phyloP scores from a whole-genome alignment of 768 basidiomycete genomes.

The Hortiboletus flavorubellus region DNA sequence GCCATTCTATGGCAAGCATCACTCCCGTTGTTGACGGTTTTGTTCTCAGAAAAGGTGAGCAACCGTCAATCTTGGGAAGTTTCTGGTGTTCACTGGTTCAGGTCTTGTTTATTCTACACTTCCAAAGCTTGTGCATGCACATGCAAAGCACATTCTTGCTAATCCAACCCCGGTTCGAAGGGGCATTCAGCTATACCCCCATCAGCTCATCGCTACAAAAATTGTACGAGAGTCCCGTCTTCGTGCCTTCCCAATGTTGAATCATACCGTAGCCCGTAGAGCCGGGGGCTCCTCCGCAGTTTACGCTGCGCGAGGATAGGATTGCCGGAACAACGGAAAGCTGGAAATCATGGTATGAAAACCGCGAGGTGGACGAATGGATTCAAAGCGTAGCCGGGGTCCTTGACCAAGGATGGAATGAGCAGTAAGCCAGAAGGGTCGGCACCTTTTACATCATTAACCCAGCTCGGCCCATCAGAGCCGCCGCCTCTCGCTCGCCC shows the following conservation, averaged over 20 bases:
- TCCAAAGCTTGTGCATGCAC: constrained; percentile 76
- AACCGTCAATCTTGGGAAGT: not conserved
- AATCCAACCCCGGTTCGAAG: constrained; percentile 46
- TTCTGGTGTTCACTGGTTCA: constrained; percentile 28
- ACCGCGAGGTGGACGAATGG: constrained; percentile 90
- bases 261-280: constrained; percentile 65
- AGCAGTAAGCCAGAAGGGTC: constrained; percentile 55
- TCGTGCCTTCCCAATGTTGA: constrained; percentile 3
- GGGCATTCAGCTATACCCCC: constrained; percentile 70
- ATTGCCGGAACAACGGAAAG: constrained; percentile 67
- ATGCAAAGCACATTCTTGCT: constrained; percentile 66
- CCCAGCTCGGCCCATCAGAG: constrained; percentile 36
- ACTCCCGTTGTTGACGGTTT: constrained; percentile 98
- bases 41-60: constrained; percentile 86
- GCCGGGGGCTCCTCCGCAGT: constrained; percentile 58
- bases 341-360: constrained; percentile 81
- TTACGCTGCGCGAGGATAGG: constrained; percentile 73
- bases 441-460: not conserved
- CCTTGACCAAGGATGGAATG: constrained; percentile 85
- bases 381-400: constrained; percentile 84
- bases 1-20: constrained; percentile 84
- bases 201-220: constrained; percentile 89
- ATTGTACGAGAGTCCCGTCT: constrained; percentile 38
- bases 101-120: constrained; percentile 76
- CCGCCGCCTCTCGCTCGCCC: constrained; percentile 51